Conservation (phyloP, 2,329 filamentous ascomycete genomes). For the Alternaria angustiovoidea region DNA sequence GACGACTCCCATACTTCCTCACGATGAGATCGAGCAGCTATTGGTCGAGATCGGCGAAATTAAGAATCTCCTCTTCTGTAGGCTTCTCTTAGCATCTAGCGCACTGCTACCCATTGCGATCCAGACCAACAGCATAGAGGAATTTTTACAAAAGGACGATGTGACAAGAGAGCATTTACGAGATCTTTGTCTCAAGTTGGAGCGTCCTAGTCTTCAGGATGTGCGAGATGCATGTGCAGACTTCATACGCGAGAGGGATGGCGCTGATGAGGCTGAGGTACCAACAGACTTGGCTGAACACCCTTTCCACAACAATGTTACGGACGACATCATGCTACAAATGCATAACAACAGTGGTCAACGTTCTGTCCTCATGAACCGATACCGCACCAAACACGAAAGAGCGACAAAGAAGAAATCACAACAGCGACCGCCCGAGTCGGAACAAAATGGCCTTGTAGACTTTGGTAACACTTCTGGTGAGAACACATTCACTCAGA, state of each 20-base stretch:
- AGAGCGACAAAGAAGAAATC: conserved; percentile 34
- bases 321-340: neutral
- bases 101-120: conserved; percentile 57
- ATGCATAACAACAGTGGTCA: neutral
- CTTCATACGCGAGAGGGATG: conserved; percentile 53
- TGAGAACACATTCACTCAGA: conserved; percentile 41
- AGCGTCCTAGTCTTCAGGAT: conserved; percentile 59
- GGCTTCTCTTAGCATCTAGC: conserved; percentile 57
- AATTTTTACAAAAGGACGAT: conserved; percentile 55
- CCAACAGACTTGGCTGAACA: conserved; percentile 24
- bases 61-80: conserved; percentile 60
- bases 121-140: conserved; percentile 54
- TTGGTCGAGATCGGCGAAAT: conserved; percentile 59
- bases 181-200: conserved; percentile 59
- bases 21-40: conserved; percentile 55
- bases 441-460: conserved; percentile 31
- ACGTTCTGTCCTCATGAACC: conserved; percentile 14
- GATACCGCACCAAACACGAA: conserved; percentile 45
- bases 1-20: conserved; percentile 51
- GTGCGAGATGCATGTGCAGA: conserved; percentile 62
- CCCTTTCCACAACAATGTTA: neutral
- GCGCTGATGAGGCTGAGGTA: conserved; percentile 45
- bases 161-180: conserved; percentile 56
- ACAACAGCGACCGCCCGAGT: conserved; percentile 4
- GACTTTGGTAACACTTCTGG: conserved; percentile 51